Conservation (phyloP, 2,329 filamentous ascomycete species). For the Sporothrix humicola region DNA sequence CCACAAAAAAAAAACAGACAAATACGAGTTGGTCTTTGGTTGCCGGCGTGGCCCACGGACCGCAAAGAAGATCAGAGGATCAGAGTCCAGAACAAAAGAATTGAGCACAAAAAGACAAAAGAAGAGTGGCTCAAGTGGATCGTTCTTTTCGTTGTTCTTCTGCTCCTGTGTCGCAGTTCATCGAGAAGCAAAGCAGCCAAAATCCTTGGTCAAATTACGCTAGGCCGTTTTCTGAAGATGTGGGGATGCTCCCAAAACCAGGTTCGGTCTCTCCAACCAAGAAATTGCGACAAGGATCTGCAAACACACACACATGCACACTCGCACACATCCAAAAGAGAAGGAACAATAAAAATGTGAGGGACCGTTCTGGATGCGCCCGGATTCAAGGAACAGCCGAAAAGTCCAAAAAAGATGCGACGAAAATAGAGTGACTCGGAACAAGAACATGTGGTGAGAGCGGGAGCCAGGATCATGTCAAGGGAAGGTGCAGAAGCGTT, state of each 20-base stretch:
- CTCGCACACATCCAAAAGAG: neutral
- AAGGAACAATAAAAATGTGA: neutral
- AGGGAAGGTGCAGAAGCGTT: neutral
- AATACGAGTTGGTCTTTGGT: neutral
- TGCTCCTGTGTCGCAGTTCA: neutral
- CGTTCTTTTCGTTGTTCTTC: neutral
- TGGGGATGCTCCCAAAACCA: neutral
- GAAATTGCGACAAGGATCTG: neutral
- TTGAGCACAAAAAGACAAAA: neutral
- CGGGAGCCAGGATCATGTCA: neutral
- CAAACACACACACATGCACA: neutral
- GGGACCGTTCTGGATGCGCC: neutral
- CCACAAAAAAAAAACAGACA: neutral
- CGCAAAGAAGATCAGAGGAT: conserved; percentile 5
- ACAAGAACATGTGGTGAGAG: neutral
- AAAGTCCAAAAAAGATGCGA: neutral
- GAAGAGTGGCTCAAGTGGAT: neutral
- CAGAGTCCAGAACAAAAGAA: conserved; percentile 7
- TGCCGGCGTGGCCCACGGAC: neutral
- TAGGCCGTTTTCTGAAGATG: conserved; percentile 3
- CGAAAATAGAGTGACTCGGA: neutral
- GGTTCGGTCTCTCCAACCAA: neutral
- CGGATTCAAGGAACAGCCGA: neutral
- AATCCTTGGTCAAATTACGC: conserved; percentile 7
- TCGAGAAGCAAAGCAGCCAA: neutral